Percentiles rank a stretch among this genome's conserved stretches.
Conservation (phyloP, 805 yeast species). For the Ogataea thermomethanolica region DNA sequence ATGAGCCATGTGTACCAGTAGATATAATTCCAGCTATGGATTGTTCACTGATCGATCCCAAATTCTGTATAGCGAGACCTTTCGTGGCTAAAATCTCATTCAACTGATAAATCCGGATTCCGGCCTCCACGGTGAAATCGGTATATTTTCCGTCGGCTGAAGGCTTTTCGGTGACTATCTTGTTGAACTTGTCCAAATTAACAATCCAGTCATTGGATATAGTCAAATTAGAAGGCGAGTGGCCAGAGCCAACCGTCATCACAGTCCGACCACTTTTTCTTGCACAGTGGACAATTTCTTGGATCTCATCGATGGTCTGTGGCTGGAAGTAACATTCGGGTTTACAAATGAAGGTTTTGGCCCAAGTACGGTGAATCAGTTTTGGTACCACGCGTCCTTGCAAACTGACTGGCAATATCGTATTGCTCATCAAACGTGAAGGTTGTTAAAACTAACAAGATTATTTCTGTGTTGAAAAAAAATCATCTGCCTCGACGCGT, state of each 20-base stretch:
- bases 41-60: conserved; percentile 93
- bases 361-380: conserved; percentile 73
- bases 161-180: conserved; percentile 43
- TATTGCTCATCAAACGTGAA: conserved; percentile 2
- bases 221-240: conserved; percentile 89
- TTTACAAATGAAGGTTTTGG: conserved; percentile 74
- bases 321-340: conserved; percentile 87
- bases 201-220: conserved; percentile 87
- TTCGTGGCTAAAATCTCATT: conserved; percentile 60
- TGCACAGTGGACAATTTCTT: conserved; percentile 64
- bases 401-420: conserved; percentile 25
- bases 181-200: conserved; percentile 71
- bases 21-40: conserved; percentile 93
- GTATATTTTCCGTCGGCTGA: conserved; percentile 63
- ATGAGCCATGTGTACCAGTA: conserved; percentile 96
- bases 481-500: conserved; percentile 9
- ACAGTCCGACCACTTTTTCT: conserved; percentile 55
- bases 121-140: conserved; percentile 94
- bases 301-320: conserved; percentile 59
- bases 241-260: conserved; percentile 89
- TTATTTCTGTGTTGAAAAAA: not conserved
- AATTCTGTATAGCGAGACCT: conserved; percentile 79
- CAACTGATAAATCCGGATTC: conserved; percentile 72
- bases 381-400: conserved; percentile 37
- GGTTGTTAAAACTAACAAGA: not conserved